Evolutionary conservation across 2,329 filamentous ascomycete species (phyloP), one percentile per base, ranked within the genome.

Genomic region (Scytalidium lignicola): DNA sequence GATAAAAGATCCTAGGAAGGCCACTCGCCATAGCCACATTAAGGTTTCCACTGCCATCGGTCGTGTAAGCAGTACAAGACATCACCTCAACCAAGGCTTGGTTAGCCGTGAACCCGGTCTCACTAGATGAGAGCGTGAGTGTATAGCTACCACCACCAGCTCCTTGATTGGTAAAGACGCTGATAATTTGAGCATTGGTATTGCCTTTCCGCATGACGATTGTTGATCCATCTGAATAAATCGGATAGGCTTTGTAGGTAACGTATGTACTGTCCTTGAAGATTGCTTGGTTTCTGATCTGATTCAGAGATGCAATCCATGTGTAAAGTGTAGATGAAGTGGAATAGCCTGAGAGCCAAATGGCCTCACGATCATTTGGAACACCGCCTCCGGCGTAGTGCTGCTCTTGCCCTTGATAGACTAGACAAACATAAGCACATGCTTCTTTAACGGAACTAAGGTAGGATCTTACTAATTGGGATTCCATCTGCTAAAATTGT

Each of bases 401-500:
- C 51, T 79, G 75, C 61, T 79, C 76, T 61, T 78, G 73, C 15
- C 76, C 76, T 51, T 76, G 65, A 55, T 79, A 80, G 41, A 78
- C 59, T 61, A 3, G 15, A 3, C 4, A 42, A 23, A 13, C 9
- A 21, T 42, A 19, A 23, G 21, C 8, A 29, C 19, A 44, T 28
- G 15, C 10, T 20, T 29, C 22, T 22, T 19, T 44, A n/a, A 15
- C 43, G 10, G 9, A 15, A 19, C 9, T 19, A 41, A 47, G 28
- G 5, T 6, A 7, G 8, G 32, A 21, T 48, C 52, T 41, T 52
- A 61, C 59, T 53, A 54, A 79, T 75, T 0, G 76, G 76, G 19
- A 79, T 72, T 15, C 76, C 76, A 53, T 78, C 71, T 17, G 62
- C 58, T 17, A 79, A 67, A 22, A 80, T 70, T 3, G 67, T 75